Percentiles rank a stretch among this genome's conserved stretches.
These are phyloP conservation scores for Yarrowia sp. DNA, from an alignment of 805 yeast species.

Conservation along the genomic window DNA sequence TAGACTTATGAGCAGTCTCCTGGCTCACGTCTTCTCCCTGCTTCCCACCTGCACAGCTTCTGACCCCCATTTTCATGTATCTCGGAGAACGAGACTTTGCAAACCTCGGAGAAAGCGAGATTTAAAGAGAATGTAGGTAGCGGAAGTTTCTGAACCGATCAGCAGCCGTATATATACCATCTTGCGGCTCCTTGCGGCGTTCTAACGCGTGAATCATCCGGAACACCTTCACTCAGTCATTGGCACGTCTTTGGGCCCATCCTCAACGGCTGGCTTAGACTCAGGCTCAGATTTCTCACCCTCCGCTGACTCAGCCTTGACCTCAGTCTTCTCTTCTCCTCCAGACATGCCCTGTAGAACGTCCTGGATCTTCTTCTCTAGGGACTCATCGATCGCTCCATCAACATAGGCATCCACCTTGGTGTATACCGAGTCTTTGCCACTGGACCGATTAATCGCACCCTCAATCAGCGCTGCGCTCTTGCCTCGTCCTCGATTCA, in stretches of 20 bases:
- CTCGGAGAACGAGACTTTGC: no score
- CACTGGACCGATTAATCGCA: slow-evolving; percentile 41
- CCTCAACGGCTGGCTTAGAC: no score
- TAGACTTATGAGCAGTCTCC: no score
- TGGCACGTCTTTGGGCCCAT: neutral
- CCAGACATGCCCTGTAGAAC: slow-evolving; percentile 13
- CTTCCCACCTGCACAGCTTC: no score
- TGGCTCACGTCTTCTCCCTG: no score
- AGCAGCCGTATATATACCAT: neutral
- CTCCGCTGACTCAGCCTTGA: neutral
- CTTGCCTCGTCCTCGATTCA: slow-evolving; percentile 44
- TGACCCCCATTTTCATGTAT: neutral
- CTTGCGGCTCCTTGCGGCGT: neutral
- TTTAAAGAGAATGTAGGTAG: neutral
- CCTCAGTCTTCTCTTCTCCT: neutral
- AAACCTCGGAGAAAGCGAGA: neutral
- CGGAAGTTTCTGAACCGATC: neutral
- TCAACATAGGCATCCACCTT: slow-evolving; percentile 41
- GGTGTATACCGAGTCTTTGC: slow-evolving; percentile 40
- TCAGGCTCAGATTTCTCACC: neutral
- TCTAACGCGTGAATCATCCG: neutral
- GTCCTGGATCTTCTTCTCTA: slow-evolving; percentile 37
- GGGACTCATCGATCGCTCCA: slow-evolving; percentile 34
- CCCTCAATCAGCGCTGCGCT: slow-evolving; percentile 46
- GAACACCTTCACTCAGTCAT: neutral